These are phyloP conservation scores for Arxiozyma slooffiae DNA, from an alignment of 1,139 yeast genomes.

Conservation along the genomic window DNA sequence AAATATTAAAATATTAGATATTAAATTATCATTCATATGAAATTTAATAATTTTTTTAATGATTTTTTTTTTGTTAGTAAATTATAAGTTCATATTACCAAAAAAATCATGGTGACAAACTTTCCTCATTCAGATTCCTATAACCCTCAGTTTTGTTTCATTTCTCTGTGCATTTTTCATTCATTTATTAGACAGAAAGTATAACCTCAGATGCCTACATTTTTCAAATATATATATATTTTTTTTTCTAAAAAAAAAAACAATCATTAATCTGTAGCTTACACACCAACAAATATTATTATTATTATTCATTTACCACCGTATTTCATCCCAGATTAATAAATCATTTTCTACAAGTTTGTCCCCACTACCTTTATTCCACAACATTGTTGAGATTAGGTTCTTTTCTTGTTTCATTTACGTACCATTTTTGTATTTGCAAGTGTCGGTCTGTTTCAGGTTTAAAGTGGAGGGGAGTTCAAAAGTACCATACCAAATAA, in stretches of 20 bases:
- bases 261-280: not conserved
- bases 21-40: not conserved
- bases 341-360: not conserved
- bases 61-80: not conserved
- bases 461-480: too few species aligned
- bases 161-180: not conserved
- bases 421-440: conserved; percentile 29
- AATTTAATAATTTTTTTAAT: not conserved
- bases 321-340: too few species aligned
- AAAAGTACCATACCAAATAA: not conserved
- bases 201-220: too few species aligned
- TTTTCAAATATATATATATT: too few species aligned
- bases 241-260: too few species aligned
- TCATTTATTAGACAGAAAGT: too few species aligned
- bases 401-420: conserved; percentile 5
- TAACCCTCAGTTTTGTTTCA: not conserved
- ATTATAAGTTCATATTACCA: not conserved
- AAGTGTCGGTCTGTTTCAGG: conserved; percentile 16
- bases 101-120: not conserved
- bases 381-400: not conserved
- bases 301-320: too few species aligned
- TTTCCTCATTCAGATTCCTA: too few species aligned
- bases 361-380: not conserved
- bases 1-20: not conserved
- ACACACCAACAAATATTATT: too few species aligned